Base-by-base conservation (phyloP, 805 yeast species). In the Debaryomyces prosopidis region DNA sequence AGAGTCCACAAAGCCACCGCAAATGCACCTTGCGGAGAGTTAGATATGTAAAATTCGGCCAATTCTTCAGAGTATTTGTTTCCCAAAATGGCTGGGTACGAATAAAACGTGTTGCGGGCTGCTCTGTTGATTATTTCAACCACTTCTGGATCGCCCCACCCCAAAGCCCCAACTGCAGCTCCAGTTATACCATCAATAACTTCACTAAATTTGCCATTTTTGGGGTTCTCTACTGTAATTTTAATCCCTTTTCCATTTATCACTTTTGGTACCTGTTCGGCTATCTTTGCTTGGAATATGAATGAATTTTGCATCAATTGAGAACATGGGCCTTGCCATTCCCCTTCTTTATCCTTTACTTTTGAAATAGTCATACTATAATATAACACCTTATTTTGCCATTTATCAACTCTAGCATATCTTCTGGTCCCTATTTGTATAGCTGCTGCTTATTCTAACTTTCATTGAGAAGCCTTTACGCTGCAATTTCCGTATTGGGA, bases 21-120 rank as follows among this genome's bases (percentile, higher is more conserved):
- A 53, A 75, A 74, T 6, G 75, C 68, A 12, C 70, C 73, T n/a
- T 53, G 50, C 41, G 77, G 76, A n/a, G 77, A 72, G 45, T 66
- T 60, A 8, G 68, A 71, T 46, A 55, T 40, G 42, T 58, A 55
- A 41, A 58, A 63, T 34, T 61, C 47, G n/a, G 61, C 63, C 44
- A 63, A 57, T 14, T 47, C 52, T 44, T 63, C 62, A 33, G 63
- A 53, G 40, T 54, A 52, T 26, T 59, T 46, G 42, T 60, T 62
- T 20, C 58, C 59, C 28, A 60, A 42, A 16, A 47, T 47, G 18
- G 58, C 56, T 18, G 69, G 59, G 42, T 51, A 63, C 15, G 63
- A 56, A 47, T 62, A 63, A 33, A 57, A 50, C 26, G 56, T 43
- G 4, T 44, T 47, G 17, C 46, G 46, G 8, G 62, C 61, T 19